Conservation (phyloP, 2,329 filamentous ascomycete species). For the Scopulariopsis brevicaulis region DNA sequence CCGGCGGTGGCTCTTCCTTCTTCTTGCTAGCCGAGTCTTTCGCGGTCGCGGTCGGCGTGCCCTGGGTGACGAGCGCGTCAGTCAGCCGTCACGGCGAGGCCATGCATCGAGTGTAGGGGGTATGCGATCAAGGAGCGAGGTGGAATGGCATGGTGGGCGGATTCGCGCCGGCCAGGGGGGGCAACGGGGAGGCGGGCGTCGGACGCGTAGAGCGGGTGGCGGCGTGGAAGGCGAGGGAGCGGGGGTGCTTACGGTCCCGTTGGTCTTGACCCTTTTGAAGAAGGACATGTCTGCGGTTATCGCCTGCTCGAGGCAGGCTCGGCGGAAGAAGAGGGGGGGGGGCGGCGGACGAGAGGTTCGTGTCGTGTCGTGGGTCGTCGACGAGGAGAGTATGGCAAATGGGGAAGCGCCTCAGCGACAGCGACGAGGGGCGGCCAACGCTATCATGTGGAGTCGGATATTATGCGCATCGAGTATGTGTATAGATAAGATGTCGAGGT, state of each 20-base stretch:
- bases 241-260: conserved; percentile 36
- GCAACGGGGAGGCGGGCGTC: background rate
- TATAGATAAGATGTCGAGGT: background rate
- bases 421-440: background rate
- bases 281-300: conserved; percentile 35
- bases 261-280: conserved; percentile 46
- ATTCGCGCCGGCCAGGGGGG: background rate
- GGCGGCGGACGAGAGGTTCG: background rate
- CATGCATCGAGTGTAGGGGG: background rate
- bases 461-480: background rate
- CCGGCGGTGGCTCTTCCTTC: conserved; percentile 45
- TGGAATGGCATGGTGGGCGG: background rate
- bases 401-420: background rate
- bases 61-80: conserved; percentile 1
- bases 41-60: background rate
- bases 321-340: background rate
- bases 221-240: background rate
- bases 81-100: background rate
- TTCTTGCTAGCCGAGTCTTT: conserved; percentile 40
- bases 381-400: background rate
- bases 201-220: background rate
- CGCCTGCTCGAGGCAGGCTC: conserved; percentile 5
- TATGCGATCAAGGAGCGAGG: background rate
- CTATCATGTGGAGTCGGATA: background rate
- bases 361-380: background rate